Evolutionary conservation across 345 rosid genomes (phyloP).

Genomic region (Citrus trifoliata): DNA sequence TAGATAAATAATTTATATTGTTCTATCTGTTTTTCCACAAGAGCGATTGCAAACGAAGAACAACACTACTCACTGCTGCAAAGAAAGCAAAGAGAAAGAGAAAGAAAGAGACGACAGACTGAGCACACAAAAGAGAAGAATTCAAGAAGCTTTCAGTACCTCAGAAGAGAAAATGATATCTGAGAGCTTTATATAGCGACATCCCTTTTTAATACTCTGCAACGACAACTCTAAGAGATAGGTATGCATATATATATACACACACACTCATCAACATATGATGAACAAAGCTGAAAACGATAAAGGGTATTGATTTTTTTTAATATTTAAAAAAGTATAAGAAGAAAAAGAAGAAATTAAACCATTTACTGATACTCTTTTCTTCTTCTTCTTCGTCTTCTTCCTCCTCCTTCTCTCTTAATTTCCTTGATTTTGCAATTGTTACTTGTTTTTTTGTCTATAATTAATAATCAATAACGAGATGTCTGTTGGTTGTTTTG

Average conservation of each 20-base stretch:
- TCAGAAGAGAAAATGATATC: slow-evolving; percentile 57
- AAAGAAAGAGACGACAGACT: slow-evolving; percentile 38
- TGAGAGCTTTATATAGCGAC: slow-evolving; percentile 31
- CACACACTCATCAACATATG: not conserved
- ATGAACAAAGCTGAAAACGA: slow-evolving; percentile 26
- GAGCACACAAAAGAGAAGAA: slow-evolving; percentile 12
- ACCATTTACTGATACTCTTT: slow-evolving; percentile 1
- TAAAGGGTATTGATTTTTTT: not conserved
- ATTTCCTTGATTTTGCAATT: not conserved
- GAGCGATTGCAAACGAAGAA: slow-evolving; percentile 15
- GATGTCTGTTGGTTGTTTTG: slow-evolving; percentile 11
- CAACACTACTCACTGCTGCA: slow-evolving; percentile 21
- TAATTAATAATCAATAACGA: not conserved
- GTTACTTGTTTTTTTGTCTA: not conserved
- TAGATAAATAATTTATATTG: not conserved
- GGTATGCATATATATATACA: not conserved
- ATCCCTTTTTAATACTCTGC: slow-evolving; percentile 43
- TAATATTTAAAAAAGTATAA: not conserved
- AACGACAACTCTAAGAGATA: slow-evolving; percentile 55
- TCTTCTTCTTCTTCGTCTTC: slow-evolving; percentile 5
- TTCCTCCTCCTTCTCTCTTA: slow-evolving; percentile 12
- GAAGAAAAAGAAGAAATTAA: not conserved
- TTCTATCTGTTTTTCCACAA: slow-evolving; percentile 10
- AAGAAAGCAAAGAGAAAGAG: slow-evolving; percentile 29
- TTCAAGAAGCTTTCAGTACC: slow-evolving; percentile 44